A percentile compares a stretch with the other conserved stretches of the same genome.
Evolutionary conservation across 352 stramenopile genomes (phyloP).

Genomic region (Saprolegnia parasitica): DNA sequence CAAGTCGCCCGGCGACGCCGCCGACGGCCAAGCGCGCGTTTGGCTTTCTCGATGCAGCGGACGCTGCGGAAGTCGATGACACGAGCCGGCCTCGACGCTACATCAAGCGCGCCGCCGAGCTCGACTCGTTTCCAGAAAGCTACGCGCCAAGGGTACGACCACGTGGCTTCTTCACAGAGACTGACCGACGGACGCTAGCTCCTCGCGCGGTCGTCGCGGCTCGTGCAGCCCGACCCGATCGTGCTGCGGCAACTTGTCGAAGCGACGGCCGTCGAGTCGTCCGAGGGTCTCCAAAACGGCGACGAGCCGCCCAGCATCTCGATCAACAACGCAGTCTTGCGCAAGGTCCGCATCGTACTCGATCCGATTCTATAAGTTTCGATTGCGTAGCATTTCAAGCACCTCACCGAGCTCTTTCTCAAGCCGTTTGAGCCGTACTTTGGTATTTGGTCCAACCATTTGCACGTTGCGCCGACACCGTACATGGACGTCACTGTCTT

Average conservation of each 20-base stretch:
- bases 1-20: slow-evolving; percentile 11
- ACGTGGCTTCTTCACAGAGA: slow-evolving; percentile 10
- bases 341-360: too few relatives aligned
- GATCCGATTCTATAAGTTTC: too few relatives aligned
- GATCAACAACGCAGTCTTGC: slow-evolving; percentile 83
- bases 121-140: slow-evolving; percentile 40
- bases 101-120: slow-evolving; percentile 52
- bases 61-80: not conserved
- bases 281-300: slow-evolving; percentile 33
- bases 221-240: slow-evolving; percentile 48
- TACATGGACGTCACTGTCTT: slow-evolving; percentile 64
- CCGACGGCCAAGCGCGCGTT: not conserved
- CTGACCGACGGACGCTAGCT: slow-evolving; percentile 37
- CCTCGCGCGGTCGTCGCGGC: slow-evolving; percentile 53
- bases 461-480: slow-evolving; percentile 30
- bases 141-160: slow-evolving; percentile 38
- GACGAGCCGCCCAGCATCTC: slow-evolving; percentile 64
- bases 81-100: slow-evolving; percentile 33
- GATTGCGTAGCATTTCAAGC: slow-evolving; percentile 65
- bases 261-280: slow-evolving; percentile 42
- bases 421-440: slow-evolving; percentile 86
- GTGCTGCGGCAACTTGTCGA: slow-evolving; percentile 65
- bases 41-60: slow-evolving; percentile 1
- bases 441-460: slow-evolving; percentile 63
- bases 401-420: slow-evolving; percentile 81